Evolutionary conservation across 108 stramenopile genomes (phyloP).

Genomic region (Nannochloropsis oceanica): DNA sequence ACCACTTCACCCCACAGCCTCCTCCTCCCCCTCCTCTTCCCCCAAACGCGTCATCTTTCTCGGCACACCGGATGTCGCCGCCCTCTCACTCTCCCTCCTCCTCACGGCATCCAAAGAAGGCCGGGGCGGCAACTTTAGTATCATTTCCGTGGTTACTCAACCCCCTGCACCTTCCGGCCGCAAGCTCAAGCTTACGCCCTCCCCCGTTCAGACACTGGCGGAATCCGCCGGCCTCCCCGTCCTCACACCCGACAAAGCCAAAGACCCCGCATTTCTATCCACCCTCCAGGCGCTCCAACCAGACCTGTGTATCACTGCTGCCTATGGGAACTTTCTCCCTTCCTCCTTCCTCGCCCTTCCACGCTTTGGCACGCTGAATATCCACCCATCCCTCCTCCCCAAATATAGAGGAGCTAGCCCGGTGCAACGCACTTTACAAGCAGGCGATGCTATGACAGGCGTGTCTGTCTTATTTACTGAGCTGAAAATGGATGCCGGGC

Average conservation of each 20-base stretch:
- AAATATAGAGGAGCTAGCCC: constrained; percentile 87
- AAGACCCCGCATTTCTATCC: constrained; percentile 63
- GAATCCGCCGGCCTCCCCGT: constrained; percentile 56
- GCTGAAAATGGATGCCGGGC: constrained; percentile 92
- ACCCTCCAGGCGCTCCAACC: constrained; percentile 46
- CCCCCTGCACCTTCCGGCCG: constrained; percentile 70
- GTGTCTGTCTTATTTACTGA: constrained; percentile 87
- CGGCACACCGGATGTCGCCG: constrained; percentile 90
- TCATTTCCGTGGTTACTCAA: constrained; percentile 79
- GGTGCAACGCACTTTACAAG: constrained; percentile 74
- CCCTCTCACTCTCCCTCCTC: constrained; percentile 56
- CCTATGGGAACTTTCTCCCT: constrained; percentile 81
- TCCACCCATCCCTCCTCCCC: constrained; percentile 88
- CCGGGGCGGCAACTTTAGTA: constrained; percentile 46
- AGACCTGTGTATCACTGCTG: constrained; percentile 94
- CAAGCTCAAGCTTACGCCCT: constrained; percentile 54
- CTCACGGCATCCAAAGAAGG: constrained; percentile 45
- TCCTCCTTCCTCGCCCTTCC: neutral
- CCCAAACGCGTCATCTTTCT: constrained; percentile 57
- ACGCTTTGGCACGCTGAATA: constrained; percentile 72
- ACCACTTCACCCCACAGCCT: neutral
- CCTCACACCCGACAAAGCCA: constrained; percentile 69
- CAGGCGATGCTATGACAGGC: constrained; percentile 63
- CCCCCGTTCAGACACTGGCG: constrained; percentile 69
- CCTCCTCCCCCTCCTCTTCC: neutral